Conservation (phyloP, 306 rosid genomes). For the Oxytropis ochrocephala region DNA sequence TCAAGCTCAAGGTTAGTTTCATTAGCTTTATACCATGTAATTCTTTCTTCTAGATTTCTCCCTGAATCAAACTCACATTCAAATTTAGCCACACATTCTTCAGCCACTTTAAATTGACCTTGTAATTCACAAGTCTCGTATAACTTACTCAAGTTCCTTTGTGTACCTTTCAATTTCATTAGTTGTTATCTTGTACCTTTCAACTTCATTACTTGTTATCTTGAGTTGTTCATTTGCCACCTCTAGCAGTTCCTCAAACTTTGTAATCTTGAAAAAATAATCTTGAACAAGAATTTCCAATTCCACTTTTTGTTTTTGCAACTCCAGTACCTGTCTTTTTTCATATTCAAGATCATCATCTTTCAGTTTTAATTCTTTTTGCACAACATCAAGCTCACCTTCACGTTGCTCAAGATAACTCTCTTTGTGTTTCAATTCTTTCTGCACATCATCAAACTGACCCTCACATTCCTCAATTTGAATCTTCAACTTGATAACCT, state of each 20-base stretch:
- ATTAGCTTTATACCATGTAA: slow-evolving; percentile 25
- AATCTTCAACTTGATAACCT: slow-evolving; percentile 24
- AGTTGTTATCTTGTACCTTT: slow-evolving; percentile 29
- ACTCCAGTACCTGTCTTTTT: slow-evolving; percentile 32
- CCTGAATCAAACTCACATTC: slow-evolving; percentile 29
- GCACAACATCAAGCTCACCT: slow-evolving; percentile 23
- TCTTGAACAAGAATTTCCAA: slow-evolving; percentile 39
- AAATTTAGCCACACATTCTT: slow-evolving; percentile 20
- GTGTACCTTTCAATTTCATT: slow-evolving; percentile 37
- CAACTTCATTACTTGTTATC: slow-evolving; percentile 40
- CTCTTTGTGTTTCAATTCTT: no score
- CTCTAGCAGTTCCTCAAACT: slow-evolving; percentile 40
- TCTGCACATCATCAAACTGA: no score
- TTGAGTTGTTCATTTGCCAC: slow-evolving; percentile 28
- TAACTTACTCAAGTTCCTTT: slow-evolving; percentile 29
- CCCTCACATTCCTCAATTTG: background rate
- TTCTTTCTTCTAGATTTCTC: slow-evolving; percentile 35
- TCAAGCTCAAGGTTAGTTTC: slow-evolving; percentile 27
- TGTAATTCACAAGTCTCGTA: slow-evolving; percentile 29
- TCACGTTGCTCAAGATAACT: slow-evolving; percentile 8
- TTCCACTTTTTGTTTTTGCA: slow-evolving; percentile 32
- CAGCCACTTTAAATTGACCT: slow-evolving; percentile 34
- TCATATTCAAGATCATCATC: slow-evolving; percentile 42
- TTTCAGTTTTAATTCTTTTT: slow-evolving; percentile 29
- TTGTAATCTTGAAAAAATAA: slow-evolving; percentile 27